phyloP scores from a whole-genome alignment of 176 grass and related monocot species.

The Hsuehochloa calcarea region DNA sequence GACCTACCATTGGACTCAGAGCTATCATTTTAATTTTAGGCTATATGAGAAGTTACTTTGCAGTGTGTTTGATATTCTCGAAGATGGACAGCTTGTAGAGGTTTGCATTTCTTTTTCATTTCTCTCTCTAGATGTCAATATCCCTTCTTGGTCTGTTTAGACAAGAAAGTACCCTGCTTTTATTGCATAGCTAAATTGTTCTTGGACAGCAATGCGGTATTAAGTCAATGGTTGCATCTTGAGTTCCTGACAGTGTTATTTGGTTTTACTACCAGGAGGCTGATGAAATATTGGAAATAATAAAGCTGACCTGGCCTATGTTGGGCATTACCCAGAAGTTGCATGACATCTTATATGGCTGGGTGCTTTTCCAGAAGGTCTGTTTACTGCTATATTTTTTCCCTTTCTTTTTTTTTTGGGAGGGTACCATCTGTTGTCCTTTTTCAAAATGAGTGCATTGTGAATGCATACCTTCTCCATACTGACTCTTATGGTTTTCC shows the following conservation, averaged over 20 bases:
- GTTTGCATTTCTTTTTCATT: constrained; percentile 43
- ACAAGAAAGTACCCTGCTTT: not conserved
- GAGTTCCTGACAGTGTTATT: constrained; percentile 39
- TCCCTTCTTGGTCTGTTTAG: constrained; percentile 15
- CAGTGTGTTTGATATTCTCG: constrained; percentile 92
- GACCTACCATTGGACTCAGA: constrained; percentile 68
- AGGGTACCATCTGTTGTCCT: not conserved
- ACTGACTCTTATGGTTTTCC: constrained; percentile 35
- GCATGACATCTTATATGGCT: constrained; percentile 63
- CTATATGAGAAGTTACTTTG: constrained; percentile 84
- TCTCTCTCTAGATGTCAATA: not conserved
- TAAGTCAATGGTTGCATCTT: constrained; percentile 29
- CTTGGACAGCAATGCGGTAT: constrained; percentile 18
- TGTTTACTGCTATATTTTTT: not conserved
- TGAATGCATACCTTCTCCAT: constrained; percentile 11
- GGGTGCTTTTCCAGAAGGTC: constrained; percentile 87
- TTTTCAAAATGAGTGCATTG: not conserved
- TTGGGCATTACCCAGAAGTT: constrained; percentile 78
- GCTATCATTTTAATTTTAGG: constrained; percentile 78
- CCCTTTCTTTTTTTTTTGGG: too few species aligned
- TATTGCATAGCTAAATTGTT: constrained; percentile 21
- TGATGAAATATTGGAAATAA: constrained; percentile 75
- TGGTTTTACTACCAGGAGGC: constrained; percentile 65
- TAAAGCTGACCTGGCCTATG: constrained; percentile 69
- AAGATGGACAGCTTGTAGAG: constrained; percentile 90